phyloP scores from a whole-genome alignment of 805 yeast species.

The Saccharomycopsis babjevae region DNA sequence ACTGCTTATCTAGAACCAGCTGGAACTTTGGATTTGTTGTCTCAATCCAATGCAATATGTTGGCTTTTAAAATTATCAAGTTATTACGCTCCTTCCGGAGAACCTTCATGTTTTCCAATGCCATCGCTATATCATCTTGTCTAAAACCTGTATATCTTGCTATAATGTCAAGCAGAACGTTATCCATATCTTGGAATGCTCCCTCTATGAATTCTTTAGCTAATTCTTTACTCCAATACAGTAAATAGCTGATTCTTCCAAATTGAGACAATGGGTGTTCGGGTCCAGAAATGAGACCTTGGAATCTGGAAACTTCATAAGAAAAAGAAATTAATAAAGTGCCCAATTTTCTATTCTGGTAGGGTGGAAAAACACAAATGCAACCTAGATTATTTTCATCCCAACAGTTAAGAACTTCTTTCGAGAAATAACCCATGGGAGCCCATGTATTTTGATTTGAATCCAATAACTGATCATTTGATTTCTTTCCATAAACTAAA shows the following conservation, averaged over 20 bases:
- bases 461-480: not conserved
- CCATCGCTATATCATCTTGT: slow-evolving; percentile 46
- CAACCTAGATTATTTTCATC: slow-evolving; percentile 85
- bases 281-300: slow-evolving; percentile 70
- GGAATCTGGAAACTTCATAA: slow-evolving; percentile 60
- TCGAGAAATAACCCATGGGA: slow-evolving; percentile 90
- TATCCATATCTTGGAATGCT: slow-evolving; percentile 22
- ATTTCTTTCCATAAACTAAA: slow-evolving; percentile 43
- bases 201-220: slow-evolving; percentile 35
- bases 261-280: slow-evolving; percentile 82
- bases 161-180: slow-evolving; percentile 38
- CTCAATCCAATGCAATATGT: not conserved
- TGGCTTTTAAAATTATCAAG: not conserved
- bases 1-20: not conserved
- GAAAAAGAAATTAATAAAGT: slow-evolving; percentile 74
- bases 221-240: slow-evolving; percentile 61
- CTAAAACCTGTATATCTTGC: slow-evolving; percentile 55
- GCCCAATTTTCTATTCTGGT: slow-evolving; percentile 70
- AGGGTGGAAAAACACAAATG: slow-evolving; percentile 85
- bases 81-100: slow-evolving; percentile 18
- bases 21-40: not conserved
- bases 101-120: slow-evolving; percentile 48
- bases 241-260: slow-evolving; percentile 63
- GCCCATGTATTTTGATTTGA: slow-evolving; percentile 14
- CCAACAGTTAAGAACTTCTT: slow-evolving; percentile 66